Evolutionary conservation across 164 flowering plant species (phyloP).

Genomic region (Cinnamomum chago): DNA sequence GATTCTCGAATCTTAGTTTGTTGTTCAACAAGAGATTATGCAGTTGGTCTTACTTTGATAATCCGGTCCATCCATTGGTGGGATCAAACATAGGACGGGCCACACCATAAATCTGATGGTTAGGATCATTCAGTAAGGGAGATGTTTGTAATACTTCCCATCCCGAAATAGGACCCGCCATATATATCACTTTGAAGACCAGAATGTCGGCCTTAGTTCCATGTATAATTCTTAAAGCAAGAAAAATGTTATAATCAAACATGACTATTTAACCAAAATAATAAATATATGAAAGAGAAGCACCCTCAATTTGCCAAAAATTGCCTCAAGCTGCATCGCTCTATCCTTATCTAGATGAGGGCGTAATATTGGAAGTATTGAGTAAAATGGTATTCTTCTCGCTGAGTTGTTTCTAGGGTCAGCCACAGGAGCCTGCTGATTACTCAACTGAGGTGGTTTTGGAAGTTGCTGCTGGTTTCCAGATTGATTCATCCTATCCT

Average conservation of each 20-base stretch:
- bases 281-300: background rate
- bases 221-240: too few species aligned
- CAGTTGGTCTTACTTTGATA: too few species aligned
- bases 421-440: conserved; percentile 30
- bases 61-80: too few species aligned
- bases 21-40: too few species aligned
- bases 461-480: conserved; percentile 41
- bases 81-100: too few species aligned
- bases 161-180: background rate
- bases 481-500: conserved; percentile 25
- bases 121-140: background rate
- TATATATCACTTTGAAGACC: too few species aligned
- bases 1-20: too few species aligned
- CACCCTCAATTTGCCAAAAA: conserved; percentile 70
- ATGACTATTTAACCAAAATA: too few species aligned
- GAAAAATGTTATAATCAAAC: background rate
- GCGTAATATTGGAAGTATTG: conserved; percentile 60
- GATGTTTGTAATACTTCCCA: background rate
- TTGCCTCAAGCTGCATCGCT: conserved; percentile 62
- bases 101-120: background rate
- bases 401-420: conserved; percentile 34
- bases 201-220: too few species aligned
- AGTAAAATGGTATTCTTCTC: conserved; percentile 56
- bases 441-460: conserved; percentile 41
- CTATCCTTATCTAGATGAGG: conserved; percentile 90